Evolutionary conservation across 2,329 filamentous ascomycete species (phyloP).

Genomic region (Graphiopsis chlorocephala): DNA sequence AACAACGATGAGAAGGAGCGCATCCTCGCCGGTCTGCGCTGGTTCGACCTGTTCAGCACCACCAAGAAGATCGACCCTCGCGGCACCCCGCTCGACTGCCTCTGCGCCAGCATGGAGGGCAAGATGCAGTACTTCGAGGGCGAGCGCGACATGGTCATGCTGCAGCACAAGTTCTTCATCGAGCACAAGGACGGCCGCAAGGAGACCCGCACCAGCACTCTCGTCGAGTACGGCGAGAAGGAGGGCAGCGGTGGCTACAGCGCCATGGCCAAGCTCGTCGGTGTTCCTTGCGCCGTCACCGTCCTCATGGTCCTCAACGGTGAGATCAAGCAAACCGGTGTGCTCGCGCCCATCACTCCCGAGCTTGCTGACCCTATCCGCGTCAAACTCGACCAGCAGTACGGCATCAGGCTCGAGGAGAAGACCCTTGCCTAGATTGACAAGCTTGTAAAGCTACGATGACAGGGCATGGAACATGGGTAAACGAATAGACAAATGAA

Average conservation of each 20-base stretch:
- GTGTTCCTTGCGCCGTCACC: slow-evolving; percentile 71
- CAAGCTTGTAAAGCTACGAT: background rate
- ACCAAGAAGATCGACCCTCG: slow-evolving; percentile 66
- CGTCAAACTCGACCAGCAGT: slow-evolving; percentile 74
- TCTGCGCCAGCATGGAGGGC: slow-evolving; percentile 82
- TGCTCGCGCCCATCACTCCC: slow-evolving; percentile 72
- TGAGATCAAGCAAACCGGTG: slow-evolving; percentile 39
- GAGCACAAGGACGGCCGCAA: slow-evolving; percentile 75
- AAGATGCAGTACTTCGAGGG: slow-evolving; percentile 85
- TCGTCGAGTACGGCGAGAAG: slow-evolving; percentile 78
- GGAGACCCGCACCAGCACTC: slow-evolving; percentile 76
- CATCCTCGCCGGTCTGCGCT: slow-evolving; percentile 69
- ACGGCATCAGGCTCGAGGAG: slow-evolving; percentile 70
- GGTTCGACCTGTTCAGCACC: slow-evolving; percentile 68
- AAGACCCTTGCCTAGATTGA: slow-evolving; percentile 43
- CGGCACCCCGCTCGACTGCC: slow-evolving; percentile 82
- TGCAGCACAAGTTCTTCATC: slow-evolving; percentile 81
- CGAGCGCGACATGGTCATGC: slow-evolving; percentile 79
- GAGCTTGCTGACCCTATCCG: slow-evolving; percentile 72
- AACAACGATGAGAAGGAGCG: slow-evolving; percentile 65
- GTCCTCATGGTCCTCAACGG: slow-evolving; percentile 48
- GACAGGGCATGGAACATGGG: background rate
- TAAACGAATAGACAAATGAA: slow-evolving; percentile 5
- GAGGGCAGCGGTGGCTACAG: slow-evolving; percentile 62
- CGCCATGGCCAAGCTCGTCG: slow-evolving; percentile 80